Percentiles rank a stretch among this genome's conserved stretches.
These are phyloP conservation scores for Cryphonectria parasitica DNA, from an alignment of 2,329 filamentous ascomycete genomes.

Conservation along the genomic window DNA sequence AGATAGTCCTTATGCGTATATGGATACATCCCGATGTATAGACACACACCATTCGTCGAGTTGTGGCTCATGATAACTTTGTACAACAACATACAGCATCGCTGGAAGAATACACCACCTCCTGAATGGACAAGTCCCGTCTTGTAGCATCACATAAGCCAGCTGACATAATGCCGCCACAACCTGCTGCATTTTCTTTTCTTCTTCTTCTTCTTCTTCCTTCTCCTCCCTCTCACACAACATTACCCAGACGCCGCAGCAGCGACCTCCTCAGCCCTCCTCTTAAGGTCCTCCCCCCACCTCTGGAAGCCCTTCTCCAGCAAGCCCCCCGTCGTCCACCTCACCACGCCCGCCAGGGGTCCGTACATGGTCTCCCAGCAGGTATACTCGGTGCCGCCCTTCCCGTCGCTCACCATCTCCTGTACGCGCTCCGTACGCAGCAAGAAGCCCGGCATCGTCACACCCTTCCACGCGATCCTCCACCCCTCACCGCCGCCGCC, in stretches of 20 bases:
- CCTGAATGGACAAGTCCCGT: background rate
- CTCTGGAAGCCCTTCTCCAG: slow-evolving; percentile 42
- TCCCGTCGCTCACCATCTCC: slow-evolving; percentile 43
- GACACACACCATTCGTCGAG: no score
- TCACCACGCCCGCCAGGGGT: slow-evolving; percentile 41
- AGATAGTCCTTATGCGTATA: no score
- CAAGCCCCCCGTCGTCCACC: slow-evolving; percentile 37
- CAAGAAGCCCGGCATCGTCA: slow-evolving; percentile 39
- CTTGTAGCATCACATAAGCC: background rate
- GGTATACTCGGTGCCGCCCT: slow-evolving; percentile 43
- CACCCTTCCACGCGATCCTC: slow-evolving; percentile 45
- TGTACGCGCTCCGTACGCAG: slow-evolving; percentile 47
- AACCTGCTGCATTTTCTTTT: background rate
- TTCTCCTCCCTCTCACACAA: background rate
- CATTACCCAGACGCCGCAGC: background rate
- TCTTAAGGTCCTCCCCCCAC: slow-evolving; percentile 47
- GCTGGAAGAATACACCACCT: background rate
- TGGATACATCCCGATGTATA: no score
- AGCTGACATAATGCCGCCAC: background rate
- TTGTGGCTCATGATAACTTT: background rate
- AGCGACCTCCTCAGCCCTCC: slow-evolving; percentile 33
- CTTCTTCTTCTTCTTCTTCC: background rate
- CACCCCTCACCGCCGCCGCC: slow-evolving; percentile 37
- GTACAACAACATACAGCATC: background rate
- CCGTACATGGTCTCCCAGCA: slow-evolving; percentile 54